Evolutionary conservation across 2,329 filamentous ascomycete species (phyloP).

Genomic region (Cytospora chrysosperma): DNA sequence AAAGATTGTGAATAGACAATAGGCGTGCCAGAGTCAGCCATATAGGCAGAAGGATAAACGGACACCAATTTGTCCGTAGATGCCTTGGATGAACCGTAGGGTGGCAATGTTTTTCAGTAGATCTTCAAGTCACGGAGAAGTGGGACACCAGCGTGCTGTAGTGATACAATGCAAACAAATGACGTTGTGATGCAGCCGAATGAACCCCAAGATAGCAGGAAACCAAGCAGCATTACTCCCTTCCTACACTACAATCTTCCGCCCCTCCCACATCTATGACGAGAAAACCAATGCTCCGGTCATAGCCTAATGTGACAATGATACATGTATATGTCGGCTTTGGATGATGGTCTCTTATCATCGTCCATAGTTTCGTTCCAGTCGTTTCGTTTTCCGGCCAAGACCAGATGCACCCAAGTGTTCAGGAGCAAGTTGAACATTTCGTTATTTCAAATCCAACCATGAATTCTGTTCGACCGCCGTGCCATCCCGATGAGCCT

Average conservation of each 20-base stretch:
- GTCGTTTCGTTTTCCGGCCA: constrained; percentile 10
- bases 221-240: constrained; percentile 30
- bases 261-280: constrained; percentile 48
- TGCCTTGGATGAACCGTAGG: background rate
- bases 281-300: constrained; percentile 39
- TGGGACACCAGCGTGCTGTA: background rate
- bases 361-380: constrained; percentile 27
- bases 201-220: constrained; percentile 22
- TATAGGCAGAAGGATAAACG: no score
- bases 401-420: constrained; percentile 18
- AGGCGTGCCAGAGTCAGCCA: no score
- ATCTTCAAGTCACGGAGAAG: background rate
- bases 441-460: constrained; percentile 8
- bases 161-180: constrained; percentile 18
- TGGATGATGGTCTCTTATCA: constrained; percentile 14
- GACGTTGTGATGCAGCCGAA: constrained; percentile 22
- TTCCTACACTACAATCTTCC: constrained; percentile 45
- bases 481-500: constrained; percentile 28
- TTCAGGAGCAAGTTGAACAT: background rate
- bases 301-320: constrained; percentile 49
- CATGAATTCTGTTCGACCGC: constrained; percentile 30
- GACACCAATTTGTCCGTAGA: background rate
- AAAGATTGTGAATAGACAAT: no score
- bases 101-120: background rate
- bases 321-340: constrained; percentile 46